Base-by-base conservation (phyloP, 116 monocot species). In the Posidonia oceanica region DNA sequence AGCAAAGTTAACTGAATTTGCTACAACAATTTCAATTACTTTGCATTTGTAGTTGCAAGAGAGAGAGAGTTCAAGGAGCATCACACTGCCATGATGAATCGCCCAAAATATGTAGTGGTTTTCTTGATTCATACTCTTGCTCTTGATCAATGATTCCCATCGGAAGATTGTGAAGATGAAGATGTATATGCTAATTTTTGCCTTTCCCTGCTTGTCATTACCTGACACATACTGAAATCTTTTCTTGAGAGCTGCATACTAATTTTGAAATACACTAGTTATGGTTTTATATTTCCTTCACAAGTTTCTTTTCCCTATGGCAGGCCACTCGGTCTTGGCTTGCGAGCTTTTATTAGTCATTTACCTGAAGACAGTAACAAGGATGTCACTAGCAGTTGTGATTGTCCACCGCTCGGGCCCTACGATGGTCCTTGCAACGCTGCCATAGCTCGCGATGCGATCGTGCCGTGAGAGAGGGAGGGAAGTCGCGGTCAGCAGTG, bases 1-100 rank as follows among this genome's bases (percentile, higher is more conserved):
- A n/a, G n/a, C n/a, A n/a, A n/a, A n/a, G n/a, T n/a, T n/a, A 93
- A 64, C 86, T 98, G 64, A 93, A 98, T 67, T 74, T 98, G 29
- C 86, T 98, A n/a, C n/a, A n/a, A n/a, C n/a, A n/a, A n/a, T n/a
- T n/a, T n/a, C n/a, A n/a, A n/a, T n/a, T n/a, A n/a, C n/a, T n/a
- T n/a, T n/a, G n/a, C n/a, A n/a, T n/a, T n/a, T n/a, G n/a, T n/a
- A n/a, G n/a, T n/a, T n/a, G n/a, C n/a, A n/a, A n/a, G n/a, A n/a
- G n/a, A n/a, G n/a, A n/a, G n/a, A n/a, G n/a, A n/a, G n/a, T n/a
- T n/a, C n/a, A n/a, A n/a, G n/a, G n/a, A n/a, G n/a, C n/a, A n/a
- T n/a, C n/a, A n/a, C n/a, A n/a, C n/a, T n/a, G n/a, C 10, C 54
- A 72, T 86, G 64, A 87, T 76, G n/a, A 70, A 78, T 67, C 74